These are phyloP conservation scores for Thinopyrum elongatum DNA, from an alignment of 176 grass and related monocot genomes.

Conservation along the genomic window DNA sequence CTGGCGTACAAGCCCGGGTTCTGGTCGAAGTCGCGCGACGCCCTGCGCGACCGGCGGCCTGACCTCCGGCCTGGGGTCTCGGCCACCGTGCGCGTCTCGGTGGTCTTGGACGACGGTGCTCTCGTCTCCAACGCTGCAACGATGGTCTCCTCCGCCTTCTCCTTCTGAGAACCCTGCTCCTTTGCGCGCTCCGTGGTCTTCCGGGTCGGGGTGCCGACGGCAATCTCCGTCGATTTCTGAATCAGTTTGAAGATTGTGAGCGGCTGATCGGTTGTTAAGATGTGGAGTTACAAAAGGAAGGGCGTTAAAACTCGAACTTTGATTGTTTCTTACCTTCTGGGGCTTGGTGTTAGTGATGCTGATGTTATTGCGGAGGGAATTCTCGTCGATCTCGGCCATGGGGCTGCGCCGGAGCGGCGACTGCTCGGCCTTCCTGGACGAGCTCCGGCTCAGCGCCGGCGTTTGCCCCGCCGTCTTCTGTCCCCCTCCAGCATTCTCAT, in stretches of 20 bases:
- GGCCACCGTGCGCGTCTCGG: constrained; percentile 22
- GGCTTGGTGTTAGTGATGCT: constrained; percentile 28
- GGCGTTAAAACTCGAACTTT: neutral
- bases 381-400: constrained; percentile 85
- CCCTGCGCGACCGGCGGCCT: constrained; percentile 48
- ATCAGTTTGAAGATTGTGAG: neutral
- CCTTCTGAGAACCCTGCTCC: neutral
- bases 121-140: constrained; percentile 18
- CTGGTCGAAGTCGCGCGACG: constrained; percentile 75
- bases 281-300: neutral
- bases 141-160: neutral
- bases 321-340: constrained; percentile 46
- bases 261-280: neutral
- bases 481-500: constrained; percentile 29
- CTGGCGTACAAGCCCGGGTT: constrained; percentile 53
- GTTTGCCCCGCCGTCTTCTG: constrained; percentile 17
- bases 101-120: constrained; percentile 37
- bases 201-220: neutral
- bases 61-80: constrained; percentile 43
- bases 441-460: constrained; percentile 70
- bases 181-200: constrained; percentile 11
- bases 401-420: constrained; percentile 75
- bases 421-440: constrained; percentile 73
- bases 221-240: constrained; percentile 30
- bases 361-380: constrained; percentile 33